Base-by-base conservation (phyloP, 495 filamentous ascomycete species). In the Physcia stellaris region DNA sequence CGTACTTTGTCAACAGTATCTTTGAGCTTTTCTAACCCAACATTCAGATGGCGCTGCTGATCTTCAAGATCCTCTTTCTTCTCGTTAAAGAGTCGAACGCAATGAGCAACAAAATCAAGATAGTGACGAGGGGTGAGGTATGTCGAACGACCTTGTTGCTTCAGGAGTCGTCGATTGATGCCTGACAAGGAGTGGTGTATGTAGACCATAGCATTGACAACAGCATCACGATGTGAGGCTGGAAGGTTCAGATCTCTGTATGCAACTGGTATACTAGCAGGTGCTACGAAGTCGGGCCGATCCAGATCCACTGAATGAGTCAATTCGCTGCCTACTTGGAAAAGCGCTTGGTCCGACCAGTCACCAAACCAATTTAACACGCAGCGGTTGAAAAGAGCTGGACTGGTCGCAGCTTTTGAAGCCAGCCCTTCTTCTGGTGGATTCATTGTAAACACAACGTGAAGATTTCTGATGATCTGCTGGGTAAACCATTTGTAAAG, bases 361-460 rank as follows among this genome's bases (percentile, higher is more conserved):
- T 99, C 90, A 33, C 90, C 90, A 57, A 96, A 94, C 90, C 90
- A 99, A 62, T 99, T 99, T 38, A 99, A 77, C 30, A 99, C 90
- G 53, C 90, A 99, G 64, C 90, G 77, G 62, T 99, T 99, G 76
- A 99, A 99, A 48, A 99, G 60, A 21, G 90, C 90, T 29, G 90
- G 90, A 67, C 84, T 93, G 11, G 92, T 99, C 13, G 90, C 90
- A 37, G 90, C 92, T 61, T 93, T 95, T 4, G 86, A 94, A 9
- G 82, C 86, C 29, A 99, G 61, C 1, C 88, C 90, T 44, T 88
- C 92, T 55, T 94, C 82, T 4, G 90, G 90, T n/a, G 90, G 90
- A 58, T 99, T 99, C 90, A 99, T 99, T 2, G 90, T 99, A 53
- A 99, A 96, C 26, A 99, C 90, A 40, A 99, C 92, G 53, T 99